Evolutionary conservation across 306 rosid genomes (phyloP).

Genomic region (Ochetophila trinervis): DNA sequence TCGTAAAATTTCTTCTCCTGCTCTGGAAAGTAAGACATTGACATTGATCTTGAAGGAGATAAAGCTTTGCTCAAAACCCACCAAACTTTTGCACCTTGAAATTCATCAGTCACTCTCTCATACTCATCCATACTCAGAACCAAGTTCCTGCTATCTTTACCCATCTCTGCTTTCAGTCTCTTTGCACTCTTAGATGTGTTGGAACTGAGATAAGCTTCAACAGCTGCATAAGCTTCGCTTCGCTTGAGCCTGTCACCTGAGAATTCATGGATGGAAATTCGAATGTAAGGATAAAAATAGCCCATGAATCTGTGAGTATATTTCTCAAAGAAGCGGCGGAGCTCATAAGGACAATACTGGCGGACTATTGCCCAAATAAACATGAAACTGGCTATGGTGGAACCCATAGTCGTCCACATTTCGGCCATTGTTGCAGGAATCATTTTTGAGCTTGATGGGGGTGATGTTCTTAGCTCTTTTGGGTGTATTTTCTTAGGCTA

Average conservation of each 20-base stretch:
- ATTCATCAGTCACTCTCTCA: constrained; percentile 68
- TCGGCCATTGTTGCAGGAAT: constrained; percentile 47
- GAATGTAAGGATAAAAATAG: constrained; percentile 65
- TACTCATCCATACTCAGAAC: constrained; percentile 80
- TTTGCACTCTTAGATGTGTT: constrained; percentile 72
- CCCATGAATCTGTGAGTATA: constrained; percentile 37
- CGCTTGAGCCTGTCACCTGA: constrained; percentile 70
- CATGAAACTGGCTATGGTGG: constrained; percentile 80
- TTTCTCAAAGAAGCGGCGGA: constrained; percentile 49
- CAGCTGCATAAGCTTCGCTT: constrained; percentile 70
- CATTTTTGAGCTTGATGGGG: constrained; percentile 9
- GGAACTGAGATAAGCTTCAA: constrained; percentile 77
- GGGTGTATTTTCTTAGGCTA: background rate
- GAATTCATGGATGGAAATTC: constrained; percentile 73
- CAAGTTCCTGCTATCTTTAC: constrained; percentile 51
- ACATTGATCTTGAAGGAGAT: constrained; percentile 46
- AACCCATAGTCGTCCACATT: constrained; percentile 76
- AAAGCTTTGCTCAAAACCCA: constrained; percentile 57
- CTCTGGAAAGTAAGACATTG: constrained; percentile 54
- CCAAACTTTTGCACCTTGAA: constrained; percentile 50
- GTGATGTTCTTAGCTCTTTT: background rate
- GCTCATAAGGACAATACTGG: constrained; percentile 78
- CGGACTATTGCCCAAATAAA: constrained; percentile 74
- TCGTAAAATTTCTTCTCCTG: constrained; percentile 65
- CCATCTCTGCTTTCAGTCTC: constrained; percentile 85